Percentiles rank a stretch among this genome's conserved stretches.
Evolutionary conservation across 2,329 filamentous ascomycete species (phyloP).

Genomic region (Bipolaris oryzae): DNA sequence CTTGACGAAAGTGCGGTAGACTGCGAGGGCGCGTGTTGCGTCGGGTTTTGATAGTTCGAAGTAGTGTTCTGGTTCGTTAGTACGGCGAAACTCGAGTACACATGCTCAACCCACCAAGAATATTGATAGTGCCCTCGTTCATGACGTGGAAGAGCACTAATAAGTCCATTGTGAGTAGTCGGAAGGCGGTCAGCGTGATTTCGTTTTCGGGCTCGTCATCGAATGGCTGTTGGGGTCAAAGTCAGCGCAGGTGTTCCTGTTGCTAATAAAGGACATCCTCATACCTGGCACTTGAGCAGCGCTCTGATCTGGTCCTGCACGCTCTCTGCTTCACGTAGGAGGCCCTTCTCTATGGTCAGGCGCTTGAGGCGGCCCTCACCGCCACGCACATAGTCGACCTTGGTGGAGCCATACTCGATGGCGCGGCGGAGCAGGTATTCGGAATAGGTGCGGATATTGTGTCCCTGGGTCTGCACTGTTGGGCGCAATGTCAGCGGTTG

Average conservation of each 20-base stretch:
- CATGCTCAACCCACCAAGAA: constrained; percentile 70
- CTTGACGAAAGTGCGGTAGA: constrained; percentile 89
- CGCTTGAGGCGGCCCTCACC: constrained; percentile 84
- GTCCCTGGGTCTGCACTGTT: constrained; percentile 92
- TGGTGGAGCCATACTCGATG: constrained; percentile 80
- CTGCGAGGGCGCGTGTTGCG: constrained; percentile 86
- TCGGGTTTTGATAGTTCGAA: constrained; percentile 97
- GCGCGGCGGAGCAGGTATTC: constrained; percentile 85
- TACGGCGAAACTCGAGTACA: not conserved
- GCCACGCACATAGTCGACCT: constrained; percentile 85
- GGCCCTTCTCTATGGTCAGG: constrained; percentile 86
- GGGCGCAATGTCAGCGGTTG: constrained; percentile 47
- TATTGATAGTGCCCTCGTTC: constrained; percentile 97
- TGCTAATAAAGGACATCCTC: not conserved
- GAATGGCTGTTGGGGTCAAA: constrained; percentile 65
- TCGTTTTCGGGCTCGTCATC: constrained; percentile 92
- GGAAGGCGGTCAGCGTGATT: constrained; percentile 92
- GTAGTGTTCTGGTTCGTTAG: constrained; percentile 74
- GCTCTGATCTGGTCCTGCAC: constrained; percentile 88
- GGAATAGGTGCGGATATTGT: constrained; percentile 91
- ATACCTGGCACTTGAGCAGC: constrained; percentile 85
- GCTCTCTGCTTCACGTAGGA: constrained; percentile 87
- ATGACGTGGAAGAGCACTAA: constrained; percentile 90
- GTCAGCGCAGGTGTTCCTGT: not conserved
- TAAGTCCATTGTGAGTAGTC: constrained; percentile 87